Evolutionary conservation across 257 asterid genomes (phyloP).

Genomic region (Solanum sejunctum): DNA sequence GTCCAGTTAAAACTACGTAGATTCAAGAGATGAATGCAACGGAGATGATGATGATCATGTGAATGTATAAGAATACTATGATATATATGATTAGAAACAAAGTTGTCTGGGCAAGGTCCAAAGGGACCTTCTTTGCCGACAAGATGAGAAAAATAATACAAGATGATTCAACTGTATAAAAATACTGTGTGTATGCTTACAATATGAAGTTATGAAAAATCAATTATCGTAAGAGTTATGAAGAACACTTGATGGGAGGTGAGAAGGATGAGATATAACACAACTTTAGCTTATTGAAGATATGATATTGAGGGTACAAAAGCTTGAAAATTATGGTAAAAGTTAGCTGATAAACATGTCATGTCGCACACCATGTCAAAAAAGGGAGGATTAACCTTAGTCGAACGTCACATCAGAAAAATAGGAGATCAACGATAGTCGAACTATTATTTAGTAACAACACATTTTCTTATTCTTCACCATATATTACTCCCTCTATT

Average conservation of each 20-base stretch:
- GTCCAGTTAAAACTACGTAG: rapidly evolving
- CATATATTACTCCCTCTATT: too few relatives aligned
- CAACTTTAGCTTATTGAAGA: too few relatives aligned
- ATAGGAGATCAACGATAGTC: background rate
- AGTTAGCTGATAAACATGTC: background rate
- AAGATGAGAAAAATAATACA: background rate
- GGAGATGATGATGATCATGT: rapidly evolving
- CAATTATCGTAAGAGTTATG: too few relatives aligned
- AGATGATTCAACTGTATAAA: background rate
- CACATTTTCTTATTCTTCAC: background rate
- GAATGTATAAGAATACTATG: background rate
- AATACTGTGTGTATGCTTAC: background rate
- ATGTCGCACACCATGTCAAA: background rate
- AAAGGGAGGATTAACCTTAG: background rate
- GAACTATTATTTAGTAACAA: background rate
- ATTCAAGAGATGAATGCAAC: background rate
- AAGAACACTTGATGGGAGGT: background rate
- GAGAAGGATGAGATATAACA: too few relatives aligned
- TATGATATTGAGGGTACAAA: too few relatives aligned
- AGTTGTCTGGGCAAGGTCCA: too few relatives aligned
- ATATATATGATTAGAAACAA: background rate
- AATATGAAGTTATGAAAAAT: too few relatives aligned
- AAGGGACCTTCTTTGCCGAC: background rate
- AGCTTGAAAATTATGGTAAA: too few relatives aligned
- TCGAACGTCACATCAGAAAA: background rate